Percentiles rank a stretch among this genome's conserved stretches.
These are phyloP conservation scores for Dendrobium officinale DNA, from an alignment of 106 monocot species.

Conservation along the genomic window DNA sequence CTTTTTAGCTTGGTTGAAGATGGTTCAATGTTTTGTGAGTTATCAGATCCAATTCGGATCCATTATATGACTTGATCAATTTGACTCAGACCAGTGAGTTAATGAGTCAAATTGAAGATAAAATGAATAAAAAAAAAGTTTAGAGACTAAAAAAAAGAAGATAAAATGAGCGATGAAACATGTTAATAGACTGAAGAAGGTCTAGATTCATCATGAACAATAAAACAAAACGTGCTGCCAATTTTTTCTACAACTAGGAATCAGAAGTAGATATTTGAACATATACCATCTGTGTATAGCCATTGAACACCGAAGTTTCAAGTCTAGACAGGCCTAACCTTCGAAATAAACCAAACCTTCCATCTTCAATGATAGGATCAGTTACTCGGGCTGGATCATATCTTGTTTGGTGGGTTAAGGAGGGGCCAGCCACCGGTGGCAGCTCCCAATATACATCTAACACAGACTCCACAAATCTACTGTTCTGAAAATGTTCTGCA, in stretches of 20 bases:
- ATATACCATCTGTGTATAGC: constrained; percentile 85
- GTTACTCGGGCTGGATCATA: constrained; percentile 70
- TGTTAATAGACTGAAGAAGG: background rate
- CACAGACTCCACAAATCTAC: constrained; percentile 64
- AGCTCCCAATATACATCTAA: constrained; percentile 72
- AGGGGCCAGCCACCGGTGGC: constrained; percentile 59
- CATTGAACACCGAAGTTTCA: constrained; percentile 55
- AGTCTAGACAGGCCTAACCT: constrained; percentile 42
- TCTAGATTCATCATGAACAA: background rate
- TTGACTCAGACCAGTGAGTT: background rate
- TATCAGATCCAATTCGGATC: no score
- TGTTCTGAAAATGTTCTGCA: constrained; percentile 76
- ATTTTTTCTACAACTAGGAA: constrained; percentile 5
- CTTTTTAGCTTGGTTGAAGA: no score
- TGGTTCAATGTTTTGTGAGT: no score
- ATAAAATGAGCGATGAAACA: background rate
- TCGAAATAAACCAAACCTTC: constrained; percentile 42
- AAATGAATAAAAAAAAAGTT: no score
- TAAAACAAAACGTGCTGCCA: background rate
- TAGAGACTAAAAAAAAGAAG: background rate
- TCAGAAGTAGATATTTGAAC: constrained; percentile 36
- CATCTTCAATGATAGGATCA: constrained; percentile 60
- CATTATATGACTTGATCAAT: no score
- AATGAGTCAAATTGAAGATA: no score
- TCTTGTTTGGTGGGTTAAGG: constrained; percentile 74